Conservation (phyloP, 176 grass and related monocot species). For the Carex parvula region DNA sequence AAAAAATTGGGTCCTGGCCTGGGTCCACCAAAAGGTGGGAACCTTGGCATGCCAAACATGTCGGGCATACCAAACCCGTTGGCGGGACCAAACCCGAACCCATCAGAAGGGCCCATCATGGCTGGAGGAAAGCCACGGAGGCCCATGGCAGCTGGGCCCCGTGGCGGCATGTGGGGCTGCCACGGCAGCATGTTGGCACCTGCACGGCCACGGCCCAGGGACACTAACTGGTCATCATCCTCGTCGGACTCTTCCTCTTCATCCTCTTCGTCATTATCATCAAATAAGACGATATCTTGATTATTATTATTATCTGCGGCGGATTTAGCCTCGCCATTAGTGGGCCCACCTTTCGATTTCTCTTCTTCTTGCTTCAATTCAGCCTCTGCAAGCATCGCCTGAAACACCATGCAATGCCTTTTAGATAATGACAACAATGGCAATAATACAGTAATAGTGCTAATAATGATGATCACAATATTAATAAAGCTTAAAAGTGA, state of each 20-base stretch:
- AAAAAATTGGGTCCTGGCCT: slow-evolving; percentile 85
- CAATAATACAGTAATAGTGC: neutral
- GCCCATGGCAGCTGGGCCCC: slow-evolving; percentile 47
- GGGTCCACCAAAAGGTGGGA: slow-evolving; percentile 71
- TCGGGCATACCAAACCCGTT: slow-evolving; percentile 77
- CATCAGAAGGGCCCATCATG: slow-evolving; percentile 56
- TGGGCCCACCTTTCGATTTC: slow-evolving; percentile 82
- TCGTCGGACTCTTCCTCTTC: slow-evolving; percentile 69
- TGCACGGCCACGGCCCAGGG: slow-evolving; percentile 48
- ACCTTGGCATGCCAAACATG: slow-evolving; percentile 60
- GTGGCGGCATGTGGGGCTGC: slow-evolving; percentile 78
- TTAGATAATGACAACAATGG: neutral
- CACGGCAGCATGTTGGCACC: slow-evolving; percentile 73
- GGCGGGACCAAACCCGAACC: slow-evolving; percentile 55
- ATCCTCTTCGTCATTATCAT: slow-evolving; percentile 97
- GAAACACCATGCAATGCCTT: slow-evolving; percentile 8
- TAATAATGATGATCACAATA: slow-evolving; percentile 2
- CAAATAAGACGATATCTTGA: slow-evolving; percentile 88
- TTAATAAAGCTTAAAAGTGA: neutral
- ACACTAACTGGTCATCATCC: slow-evolving; percentile 31
- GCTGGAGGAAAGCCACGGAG: slow-evolving; percentile 65
- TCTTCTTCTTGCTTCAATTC: slow-evolving; percentile 81
- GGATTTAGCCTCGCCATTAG: slow-evolving; percentile 28
- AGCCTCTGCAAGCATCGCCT: slow-evolving; percentile 81
- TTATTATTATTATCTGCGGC: slow-evolving; percentile 37